Base-by-base conservation (phyloP, 805 yeast species). In the Hanseniaspora lindneri region DNA sequence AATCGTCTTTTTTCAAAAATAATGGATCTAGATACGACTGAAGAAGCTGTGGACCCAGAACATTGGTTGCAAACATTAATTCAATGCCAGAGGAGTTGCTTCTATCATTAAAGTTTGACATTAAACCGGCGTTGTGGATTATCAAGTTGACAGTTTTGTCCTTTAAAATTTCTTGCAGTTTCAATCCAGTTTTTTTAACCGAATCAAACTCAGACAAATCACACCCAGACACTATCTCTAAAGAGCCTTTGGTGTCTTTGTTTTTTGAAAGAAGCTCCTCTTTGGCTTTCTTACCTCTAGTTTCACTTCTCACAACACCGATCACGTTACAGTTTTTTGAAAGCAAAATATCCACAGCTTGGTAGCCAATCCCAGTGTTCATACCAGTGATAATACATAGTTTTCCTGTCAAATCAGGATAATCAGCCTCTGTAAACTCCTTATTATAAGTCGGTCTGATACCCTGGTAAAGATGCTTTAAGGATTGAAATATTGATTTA, bases 321-420 rank as follows among this genome's bases (percentile, higher is more conserved):
- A 60, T 55, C 16, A 62, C 61, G 24, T 60, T 54, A 56, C 67
- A 66, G 47, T 66, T 59, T 50, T 62, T 66, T 11, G 62, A 60
- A 37, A 62, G 55, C 10, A 62, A 48, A 24, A 56, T 39, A 34
- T 54, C 58, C 53, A 33, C 64, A 55, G 53, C 56, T 8, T 59
- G 49, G 11, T 48, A 56, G n/a, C 65, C 65, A 42, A 69, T 59
- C 39, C 73, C 73, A 8, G 69, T 55, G 41, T 64, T 67, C 21
- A 62, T 61, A 44, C 72, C 72, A 6, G 73, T 68, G 9, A 69
- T 65, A 21, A 66, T 52, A 14, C 68, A 68, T n/a, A 58, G 60
- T 53, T 64, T 67, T 6, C 63, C 67, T 2, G 64, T 58, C 40
- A 69, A 54, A 44, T 62, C 62, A 14, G 72, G 72, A 47, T 64